A percentile compares a stretch with the other conserved stretches of the same genome.
phyloP scores from a whole-genome alignment of 2,329 filamentous ascomycete genomes.

The Neodidymelliopsis sp. region DNA sequence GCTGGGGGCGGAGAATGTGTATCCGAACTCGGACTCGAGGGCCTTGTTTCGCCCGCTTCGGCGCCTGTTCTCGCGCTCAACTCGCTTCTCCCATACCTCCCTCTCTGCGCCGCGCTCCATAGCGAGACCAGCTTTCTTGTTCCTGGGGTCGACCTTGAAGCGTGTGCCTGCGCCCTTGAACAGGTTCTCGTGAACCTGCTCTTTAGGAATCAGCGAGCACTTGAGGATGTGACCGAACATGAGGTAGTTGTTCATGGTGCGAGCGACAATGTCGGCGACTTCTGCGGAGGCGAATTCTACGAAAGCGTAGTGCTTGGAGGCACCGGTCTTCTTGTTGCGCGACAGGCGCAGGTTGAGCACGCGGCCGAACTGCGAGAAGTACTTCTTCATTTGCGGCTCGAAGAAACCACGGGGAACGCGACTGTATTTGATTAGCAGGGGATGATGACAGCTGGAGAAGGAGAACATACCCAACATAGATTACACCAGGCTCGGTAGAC shows the following conservation, averaged over 20 bases:
- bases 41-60: constrained; percentile 74
- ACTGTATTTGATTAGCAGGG: constrained; percentile 43
- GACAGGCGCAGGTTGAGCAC: constrained; percentile 83
- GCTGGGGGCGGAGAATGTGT: constrained; percentile 78
- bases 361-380: constrained; percentile 91
- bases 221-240: constrained; percentile 94
- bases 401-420: constrained; percentile 96
- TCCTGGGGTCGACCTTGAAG: constrained; percentile 88
- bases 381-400: constrained; percentile 91
- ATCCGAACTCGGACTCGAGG: constrained; percentile 80
- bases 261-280: constrained; percentile 89
- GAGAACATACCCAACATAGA: constrained; percentile 76
- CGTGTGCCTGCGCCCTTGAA: constrained; percentile 91
- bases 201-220: constrained; percentile 78
- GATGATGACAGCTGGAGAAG: neutral
- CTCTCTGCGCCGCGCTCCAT: constrained; percentile 77
- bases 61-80: constrained; percentile 75
- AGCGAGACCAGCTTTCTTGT: constrained; percentile 80
- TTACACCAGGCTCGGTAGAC: constrained; percentile 71
- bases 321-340: constrained; percentile 89
- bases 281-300: constrained; percentile 81
- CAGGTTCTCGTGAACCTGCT: constrained; percentile 79
- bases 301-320: constrained; percentile 93
- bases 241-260: constrained; percentile 98
- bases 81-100: constrained; percentile 78